Conservation (phyloP, 2,329 filamentous ascomycete genomes). For the Cercospora brassicicola region DNA sequence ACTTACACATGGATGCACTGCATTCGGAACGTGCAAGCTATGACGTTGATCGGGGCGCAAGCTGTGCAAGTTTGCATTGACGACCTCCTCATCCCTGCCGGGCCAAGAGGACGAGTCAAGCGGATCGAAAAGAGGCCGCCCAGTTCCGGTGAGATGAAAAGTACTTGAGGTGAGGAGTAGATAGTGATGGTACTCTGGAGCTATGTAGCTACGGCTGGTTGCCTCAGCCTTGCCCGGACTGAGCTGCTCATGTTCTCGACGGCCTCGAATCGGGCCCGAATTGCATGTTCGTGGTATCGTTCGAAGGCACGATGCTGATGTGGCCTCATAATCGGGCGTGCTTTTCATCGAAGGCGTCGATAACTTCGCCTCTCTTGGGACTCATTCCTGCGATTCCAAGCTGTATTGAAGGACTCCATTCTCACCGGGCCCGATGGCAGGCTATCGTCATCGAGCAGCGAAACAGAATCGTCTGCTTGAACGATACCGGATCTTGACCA, state of each 20-base stretch:
- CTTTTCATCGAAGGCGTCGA: neutral
- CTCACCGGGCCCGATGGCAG: neutral
- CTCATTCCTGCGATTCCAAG: neutral
- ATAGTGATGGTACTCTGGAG: neutral
- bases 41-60: conserved; percentile 8
- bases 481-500: neutral
- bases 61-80: neutral
- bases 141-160: neutral
- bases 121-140: conserved; percentile 2
- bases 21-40: conserved; percentile 1
- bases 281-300: neutral
- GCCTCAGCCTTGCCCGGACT: neutral
- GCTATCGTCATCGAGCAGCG: neutral
- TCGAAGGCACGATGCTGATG: neutral
- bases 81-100: conserved; percentile 6
- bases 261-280: neutral
- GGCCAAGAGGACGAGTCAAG: neutral
- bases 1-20: conserved; percentile 17
- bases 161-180: neutral
- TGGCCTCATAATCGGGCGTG: neutral
- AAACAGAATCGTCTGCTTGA: neutral
- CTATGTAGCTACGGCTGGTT: neutral
- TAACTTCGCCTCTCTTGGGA: neutral
- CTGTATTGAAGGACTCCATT: conserved; percentile 3
- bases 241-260: neutral